Conservation (phyloP, 129 eudicot species). For the Flaveria linearis region DNA sequence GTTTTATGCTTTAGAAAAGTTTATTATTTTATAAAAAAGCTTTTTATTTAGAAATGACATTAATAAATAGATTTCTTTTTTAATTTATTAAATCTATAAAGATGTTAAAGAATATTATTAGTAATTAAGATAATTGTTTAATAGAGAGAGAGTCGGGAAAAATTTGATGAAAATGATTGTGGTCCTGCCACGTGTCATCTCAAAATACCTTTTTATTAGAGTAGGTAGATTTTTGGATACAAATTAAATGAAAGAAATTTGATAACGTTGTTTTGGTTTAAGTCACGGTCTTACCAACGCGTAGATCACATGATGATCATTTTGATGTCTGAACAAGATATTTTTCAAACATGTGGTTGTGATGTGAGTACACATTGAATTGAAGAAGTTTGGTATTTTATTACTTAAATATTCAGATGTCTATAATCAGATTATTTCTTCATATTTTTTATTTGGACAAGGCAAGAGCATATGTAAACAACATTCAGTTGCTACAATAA, state of each 20-base stretch:
- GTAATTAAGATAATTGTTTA: no score
- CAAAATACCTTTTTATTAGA: no score
- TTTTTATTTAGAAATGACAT: no score
- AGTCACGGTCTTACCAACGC: slow-evolving; percentile 12
- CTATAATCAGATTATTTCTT: neutral
- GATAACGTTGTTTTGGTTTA: slow-evolving; percentile 23
- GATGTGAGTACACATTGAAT: slow-evolving; percentile 1
- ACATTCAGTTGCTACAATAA: neutral
- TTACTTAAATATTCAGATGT: neutral
- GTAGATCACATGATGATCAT: slow-evolving; percentile 9
- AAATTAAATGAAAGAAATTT: neutral
- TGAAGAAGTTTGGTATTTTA: slow-evolving; percentile 7
- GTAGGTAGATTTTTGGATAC: no score
- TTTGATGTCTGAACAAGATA: slow-evolving; percentile 14
- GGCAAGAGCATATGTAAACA: neutral
- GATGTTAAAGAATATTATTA: no score
- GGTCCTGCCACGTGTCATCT: no score
- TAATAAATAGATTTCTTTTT: no score
- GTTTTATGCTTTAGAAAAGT: no score
- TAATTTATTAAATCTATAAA: no score
- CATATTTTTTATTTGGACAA: neutral
- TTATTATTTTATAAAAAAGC: no score
- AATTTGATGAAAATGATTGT: no score
- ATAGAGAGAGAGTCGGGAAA: no score
- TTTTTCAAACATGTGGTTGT: slow-evolving; percentile 14